A percentile compares a stretch with the other conserved stretches of the same genome.
Evolutionary conservation across 2,329 filamentous ascomycete genomes (phyloP).

Genomic region (Ascochyta viciae-villosae): DNA sequence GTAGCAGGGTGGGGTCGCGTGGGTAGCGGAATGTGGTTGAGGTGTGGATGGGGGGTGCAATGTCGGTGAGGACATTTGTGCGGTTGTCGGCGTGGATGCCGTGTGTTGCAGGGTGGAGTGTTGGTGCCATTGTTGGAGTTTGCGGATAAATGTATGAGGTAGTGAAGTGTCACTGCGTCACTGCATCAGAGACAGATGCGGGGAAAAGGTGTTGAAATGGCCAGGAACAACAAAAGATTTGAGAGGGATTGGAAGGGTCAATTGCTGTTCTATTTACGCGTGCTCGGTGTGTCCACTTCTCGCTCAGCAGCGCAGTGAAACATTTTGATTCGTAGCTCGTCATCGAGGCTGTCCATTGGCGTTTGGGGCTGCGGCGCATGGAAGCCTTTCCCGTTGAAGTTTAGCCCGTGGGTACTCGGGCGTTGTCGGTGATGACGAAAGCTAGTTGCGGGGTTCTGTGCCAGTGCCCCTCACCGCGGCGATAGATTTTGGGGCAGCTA

Average conservation of each 20-base stretch:
- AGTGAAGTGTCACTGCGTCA: background rate
- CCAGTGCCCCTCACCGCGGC: conserved; percentile 24
- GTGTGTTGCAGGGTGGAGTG: conserved; percentile 67
- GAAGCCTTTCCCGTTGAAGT: conserved; percentile 15
- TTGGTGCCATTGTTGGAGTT: conserved; percentile 9
- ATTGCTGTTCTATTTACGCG: background rate
- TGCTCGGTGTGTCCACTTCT: conserved; percentile 16
- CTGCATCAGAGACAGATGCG: background rate
- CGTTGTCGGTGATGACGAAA: conserved; percentile 20
- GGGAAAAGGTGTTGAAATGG: background rate
- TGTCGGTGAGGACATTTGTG: conserved; percentile 75
- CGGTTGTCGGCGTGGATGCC: conserved; percentile 84
- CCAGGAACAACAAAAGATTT: background rate
- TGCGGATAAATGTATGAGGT: background rate
- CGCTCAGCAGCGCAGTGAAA: conserved; percentile 15
- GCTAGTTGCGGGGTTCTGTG: conserved; percentile 37
- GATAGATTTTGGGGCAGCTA: conserved; percentile 27
- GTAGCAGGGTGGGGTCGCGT: conserved; percentile 70
- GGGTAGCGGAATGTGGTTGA: conserved; percentile 90
- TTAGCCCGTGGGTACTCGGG: conserved; percentile 9
- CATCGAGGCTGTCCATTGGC: background rate
- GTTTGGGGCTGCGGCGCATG: conserved; percentile 9
- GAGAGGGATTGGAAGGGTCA: background rate
- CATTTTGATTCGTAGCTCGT: too few species aligned
- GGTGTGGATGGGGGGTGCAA: conserved; percentile 88